phyloP scores from a whole-genome alignment of 306 rosid genomes.

The Pachyrhizus erosus region DNA sequence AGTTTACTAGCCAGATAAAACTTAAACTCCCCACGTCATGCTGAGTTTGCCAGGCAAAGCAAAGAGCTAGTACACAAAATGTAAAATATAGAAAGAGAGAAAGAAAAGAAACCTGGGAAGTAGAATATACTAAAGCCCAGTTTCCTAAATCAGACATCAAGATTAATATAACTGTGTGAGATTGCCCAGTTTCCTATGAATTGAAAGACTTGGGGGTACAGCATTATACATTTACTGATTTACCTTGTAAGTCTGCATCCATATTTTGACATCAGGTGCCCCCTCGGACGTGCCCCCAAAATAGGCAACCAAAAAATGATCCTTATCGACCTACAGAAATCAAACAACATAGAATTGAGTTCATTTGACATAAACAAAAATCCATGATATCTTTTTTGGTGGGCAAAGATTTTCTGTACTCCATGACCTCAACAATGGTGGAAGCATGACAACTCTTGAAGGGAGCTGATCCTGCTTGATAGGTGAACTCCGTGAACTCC shows the following conservation, averaged over 20 bases:
- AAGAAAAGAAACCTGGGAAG: neutral
- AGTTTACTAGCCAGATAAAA: neutral
- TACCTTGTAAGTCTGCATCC: constrained; percentile 86
- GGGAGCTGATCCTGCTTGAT: constrained; percentile 67
- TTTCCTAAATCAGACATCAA: constrained; percentile 11
- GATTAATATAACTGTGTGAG: neutral
- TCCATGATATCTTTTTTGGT: neutral
- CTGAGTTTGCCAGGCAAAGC: neutral
- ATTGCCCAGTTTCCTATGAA: neutral
- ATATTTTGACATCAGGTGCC: constrained; percentile 88
- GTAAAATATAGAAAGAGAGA: neutral
- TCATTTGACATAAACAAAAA: constrained; percentile 31
- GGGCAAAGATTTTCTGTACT: neutral
- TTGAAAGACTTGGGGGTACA: neutral
- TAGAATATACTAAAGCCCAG: neutral
- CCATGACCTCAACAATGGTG: constrained; percentile 87
- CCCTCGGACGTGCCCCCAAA: constrained; percentile 85
- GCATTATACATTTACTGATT: constrained; percentile 45
- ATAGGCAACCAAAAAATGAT: constrained; percentile 80
- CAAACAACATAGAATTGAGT: constrained; percentile 24
- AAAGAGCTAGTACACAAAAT: neutral
- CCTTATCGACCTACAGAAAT: constrained; percentile 68
- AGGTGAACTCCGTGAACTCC: constrained; percentile 83
- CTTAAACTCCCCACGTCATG: neutral
- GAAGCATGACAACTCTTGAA: constrained; percentile 89